Evolutionary conservation across 495 filamentous ascomycete genomes (phyloP), one percentile per base, ranked within the genome.

Genomic region (Evansstolkia leycettana): DNA sequence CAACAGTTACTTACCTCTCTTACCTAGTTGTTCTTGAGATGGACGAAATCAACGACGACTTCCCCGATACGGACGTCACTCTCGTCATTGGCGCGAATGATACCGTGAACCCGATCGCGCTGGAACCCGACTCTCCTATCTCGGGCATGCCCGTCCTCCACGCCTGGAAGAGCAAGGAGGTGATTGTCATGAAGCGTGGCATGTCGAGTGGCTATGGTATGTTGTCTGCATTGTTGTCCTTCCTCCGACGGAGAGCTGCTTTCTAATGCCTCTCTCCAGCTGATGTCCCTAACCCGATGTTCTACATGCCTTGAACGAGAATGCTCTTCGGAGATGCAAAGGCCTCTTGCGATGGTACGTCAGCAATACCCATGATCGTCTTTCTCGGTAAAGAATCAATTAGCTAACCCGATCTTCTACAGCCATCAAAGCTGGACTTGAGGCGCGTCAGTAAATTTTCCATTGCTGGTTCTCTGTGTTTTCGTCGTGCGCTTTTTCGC

Each of bases 21-120:
- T n/a, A n/a, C 20, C 4, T 9, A 66, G 58, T 85, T 32, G 81
- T 87, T 23, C 64, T 85, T 12, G 83, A 89, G 59, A 87, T 87
- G 83, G 83, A 87, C 52, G 83, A 89, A 56, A 87, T 89, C 58
- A 89, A 89, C 55, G 83, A 89, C 33, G 82, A 87, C 52, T 89
- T 89, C 56, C 47, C 62, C 24, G 78, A 85, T 25, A 86, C 82
- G 0, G 83, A 87, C 43, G 68, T 89, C n/a, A 84, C 81, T 5
- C 68, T 89, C 2, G 82, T 89, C 7, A 89, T 89, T 44, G 83
- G 83, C 3, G 82, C 83, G 8, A 89, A 89, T 45, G 83, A 89
- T 43, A 87, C 82, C 0, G 83, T 89, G 7, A 89, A 89, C 41
- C 83, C 83, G 0, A 86, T 84, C 48, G 82, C 83, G 3, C 55